A percentile compares a stretch with the other conserved stretches of the same genome.
Conservation (phyloP, 257 asterid species). For the Solanum paucissectum region DNA sequence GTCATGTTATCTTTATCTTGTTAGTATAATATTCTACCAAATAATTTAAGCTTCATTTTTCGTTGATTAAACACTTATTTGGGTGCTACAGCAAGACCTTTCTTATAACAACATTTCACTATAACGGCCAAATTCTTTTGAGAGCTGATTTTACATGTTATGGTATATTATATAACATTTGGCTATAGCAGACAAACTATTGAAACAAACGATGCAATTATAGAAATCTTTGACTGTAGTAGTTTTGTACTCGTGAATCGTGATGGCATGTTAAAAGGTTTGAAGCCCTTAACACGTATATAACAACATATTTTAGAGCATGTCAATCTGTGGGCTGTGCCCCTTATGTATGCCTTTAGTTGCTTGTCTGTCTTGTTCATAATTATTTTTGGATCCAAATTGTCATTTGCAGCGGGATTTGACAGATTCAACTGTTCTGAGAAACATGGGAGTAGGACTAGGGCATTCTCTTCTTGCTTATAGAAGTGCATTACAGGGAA, state of each 20-base stretch:
- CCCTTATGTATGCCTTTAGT: background rate
- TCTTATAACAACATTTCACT: background rate
- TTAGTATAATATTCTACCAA: background rate
- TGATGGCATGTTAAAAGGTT: background rate
- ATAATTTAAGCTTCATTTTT: background rate
- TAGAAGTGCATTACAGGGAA: conserved; percentile 73
- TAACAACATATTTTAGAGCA: background rate
- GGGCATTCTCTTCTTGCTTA: conserved; percentile 90
- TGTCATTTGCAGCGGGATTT: conserved; percentile 59
- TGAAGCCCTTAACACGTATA: background rate
- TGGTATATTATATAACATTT: background rate
- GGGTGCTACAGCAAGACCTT: background rate
- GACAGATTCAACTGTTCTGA: conserved; percentile 80
- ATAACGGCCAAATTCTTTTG: background rate
- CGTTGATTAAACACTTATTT: background rate
- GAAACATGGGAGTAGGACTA: conserved; percentile 85
- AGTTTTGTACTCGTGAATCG: background rate
- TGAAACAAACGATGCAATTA: background rate
- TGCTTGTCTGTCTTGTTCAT: background rate
- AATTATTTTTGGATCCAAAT: background rate
- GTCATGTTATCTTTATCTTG: background rate
- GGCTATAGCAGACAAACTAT: background rate
- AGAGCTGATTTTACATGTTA: background rate
- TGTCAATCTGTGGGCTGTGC: background rate
- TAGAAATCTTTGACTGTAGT: background rate